A percentile compares a stretch with the other conserved stretches of the same genome.
phyloP scores from a whole-genome alignment of 2,329 filamentous ascomycete genomes.

The Fusarium haematococcum region DNA sequence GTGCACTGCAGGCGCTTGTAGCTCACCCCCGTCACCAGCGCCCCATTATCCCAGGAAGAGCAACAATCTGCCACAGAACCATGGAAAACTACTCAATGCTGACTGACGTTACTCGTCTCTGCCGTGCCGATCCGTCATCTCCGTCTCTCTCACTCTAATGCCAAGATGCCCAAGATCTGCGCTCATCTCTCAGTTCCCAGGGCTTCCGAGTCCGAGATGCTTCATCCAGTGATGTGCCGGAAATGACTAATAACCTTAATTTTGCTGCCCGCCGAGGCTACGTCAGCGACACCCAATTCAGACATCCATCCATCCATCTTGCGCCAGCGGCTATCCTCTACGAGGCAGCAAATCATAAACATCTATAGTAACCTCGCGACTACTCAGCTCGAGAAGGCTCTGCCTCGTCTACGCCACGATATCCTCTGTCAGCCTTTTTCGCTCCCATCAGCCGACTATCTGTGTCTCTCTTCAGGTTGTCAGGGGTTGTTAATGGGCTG shows the following conservation, averaged over 20 bases:
- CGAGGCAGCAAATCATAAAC: neutral
- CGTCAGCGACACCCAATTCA: conserved; percentile 2
- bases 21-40: neutral
- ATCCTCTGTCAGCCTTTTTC: neutral
- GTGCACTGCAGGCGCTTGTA: neutral
- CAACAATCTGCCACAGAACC: neutral
- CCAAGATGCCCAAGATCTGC: conserved; percentile 28
- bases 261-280: conserved; percentile 2
- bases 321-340: neutral
- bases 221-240: conserved; percentile 19
- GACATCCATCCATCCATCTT: neutral
- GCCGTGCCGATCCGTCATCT: conserved; percentile 11
- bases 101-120: neutral
- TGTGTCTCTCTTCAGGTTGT: neutral
- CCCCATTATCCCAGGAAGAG: conserved; percentile 1
- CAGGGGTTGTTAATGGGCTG: neutral
- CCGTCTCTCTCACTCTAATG: conserved; percentile 1
- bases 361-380: neutral
- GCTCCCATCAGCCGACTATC: neutral
- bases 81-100: neutral
- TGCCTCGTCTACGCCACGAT: conserved; percentile 3
- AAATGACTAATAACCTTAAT: conserved; percentile 36
- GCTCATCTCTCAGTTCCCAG: conserved; percentile 6
- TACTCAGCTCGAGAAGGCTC: neutral
- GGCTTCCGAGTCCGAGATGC: neutral